Evolutionary conservation across 768 basidiomycete species (phyloP).

Genomic region (Arthromyces matolae): DNA sequence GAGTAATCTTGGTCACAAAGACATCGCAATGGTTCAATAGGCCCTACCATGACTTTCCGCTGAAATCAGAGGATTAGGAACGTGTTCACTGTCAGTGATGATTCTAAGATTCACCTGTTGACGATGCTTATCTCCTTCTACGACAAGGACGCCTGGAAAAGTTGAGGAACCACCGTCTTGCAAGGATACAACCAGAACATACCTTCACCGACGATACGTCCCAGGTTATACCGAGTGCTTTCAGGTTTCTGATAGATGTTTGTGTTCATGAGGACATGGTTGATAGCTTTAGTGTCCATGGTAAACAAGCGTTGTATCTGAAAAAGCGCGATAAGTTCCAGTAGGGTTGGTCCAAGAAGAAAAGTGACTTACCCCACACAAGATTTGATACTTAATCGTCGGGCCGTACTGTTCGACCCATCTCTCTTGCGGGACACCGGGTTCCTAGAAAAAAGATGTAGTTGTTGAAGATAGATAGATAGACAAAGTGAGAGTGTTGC

Average conservation of each 20-base stretch:
- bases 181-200: neutral
- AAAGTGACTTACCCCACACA: slow-evolving; percentile 40
- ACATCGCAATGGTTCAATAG: neutral
- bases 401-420: slow-evolving; percentile 14
- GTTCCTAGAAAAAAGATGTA: too few relatives aligned
- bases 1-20: neutral
- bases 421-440: slow-evolving; percentile 20
- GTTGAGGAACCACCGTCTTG: neutral
- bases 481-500: neutral
- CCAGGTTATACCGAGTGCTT: slow-evolving; percentile 31
- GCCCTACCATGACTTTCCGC: slow-evolving; percentile 43
- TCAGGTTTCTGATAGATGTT: slow-evolving; percentile 56
- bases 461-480: neutral
- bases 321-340: slow-evolving; percentile 17
- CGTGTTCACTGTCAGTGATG: neutral
- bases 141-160: slow-evolving; percentile 44
- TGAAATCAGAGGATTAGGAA: slow-evolving; percentile 15
- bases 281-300: slow-evolving; percentile 42
- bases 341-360: slow-evolving; percentile 30
- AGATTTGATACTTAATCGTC: slow-evolving; percentile 13
- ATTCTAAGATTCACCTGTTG: slow-evolving; percentile 32
- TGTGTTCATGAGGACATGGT: slow-evolving; percentile 57
- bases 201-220: slow-evolving; percentile 42
- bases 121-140: slow-evolving; percentile 46
- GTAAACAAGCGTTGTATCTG: slow-evolving; percentile 4